Evolutionary conservation across 768 basidiomycete genomes (phyloP).

Genomic region (Suillus hirtellus): DNA sequence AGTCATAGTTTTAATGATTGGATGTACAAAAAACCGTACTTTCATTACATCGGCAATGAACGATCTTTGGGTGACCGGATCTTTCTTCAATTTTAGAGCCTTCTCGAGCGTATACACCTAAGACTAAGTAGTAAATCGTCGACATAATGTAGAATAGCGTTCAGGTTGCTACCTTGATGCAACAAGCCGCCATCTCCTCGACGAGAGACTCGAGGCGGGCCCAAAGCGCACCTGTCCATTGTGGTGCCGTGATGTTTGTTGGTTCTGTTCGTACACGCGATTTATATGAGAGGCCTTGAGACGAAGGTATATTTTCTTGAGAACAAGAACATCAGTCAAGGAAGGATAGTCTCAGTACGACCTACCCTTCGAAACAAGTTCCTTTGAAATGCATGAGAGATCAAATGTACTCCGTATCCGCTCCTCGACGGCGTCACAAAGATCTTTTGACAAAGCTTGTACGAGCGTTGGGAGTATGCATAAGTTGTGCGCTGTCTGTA

Average conservation of each 20-base stretch:
- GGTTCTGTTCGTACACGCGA: constrained; percentile 90
- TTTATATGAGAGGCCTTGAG: constrained; percentile 62
- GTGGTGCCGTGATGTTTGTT: constrained; percentile 82
- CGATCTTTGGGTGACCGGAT: constrained; percentile 67
- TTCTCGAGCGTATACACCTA: constrained; percentile 96
- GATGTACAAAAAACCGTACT: constrained; percentile 38
- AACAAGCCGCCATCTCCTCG: constrained; percentile 87
- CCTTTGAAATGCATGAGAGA: constrained; percentile 81
- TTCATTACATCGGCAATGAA: constrained; percentile 96
- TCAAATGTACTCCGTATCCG: constrained; percentile 86
- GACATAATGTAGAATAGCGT: not conserved
- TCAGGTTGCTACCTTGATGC: constrained; percentile 67
- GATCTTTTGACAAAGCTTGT: constrained; percentile 70
- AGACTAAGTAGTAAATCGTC: constrained; percentile 1
- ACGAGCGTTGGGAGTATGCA: constrained; percentile 82
- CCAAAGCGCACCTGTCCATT: constrained; percentile 86
- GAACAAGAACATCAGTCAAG: not conserved
- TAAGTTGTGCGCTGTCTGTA: constrained; percentile 96
- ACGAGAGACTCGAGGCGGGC: constrained; percentile 75
- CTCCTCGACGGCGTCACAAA: constrained; percentile 81
- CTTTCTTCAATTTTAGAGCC: constrained; percentile 86
- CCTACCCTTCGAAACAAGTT: constrained; percentile 76
- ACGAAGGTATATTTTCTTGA: constrained; percentile 24
- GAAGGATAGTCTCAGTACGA: not conserved
- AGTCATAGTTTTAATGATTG: not conserved